Conservation (phyloP, 192 early-diverging fungal genomes). For the Coemansia sp. region DNA sequence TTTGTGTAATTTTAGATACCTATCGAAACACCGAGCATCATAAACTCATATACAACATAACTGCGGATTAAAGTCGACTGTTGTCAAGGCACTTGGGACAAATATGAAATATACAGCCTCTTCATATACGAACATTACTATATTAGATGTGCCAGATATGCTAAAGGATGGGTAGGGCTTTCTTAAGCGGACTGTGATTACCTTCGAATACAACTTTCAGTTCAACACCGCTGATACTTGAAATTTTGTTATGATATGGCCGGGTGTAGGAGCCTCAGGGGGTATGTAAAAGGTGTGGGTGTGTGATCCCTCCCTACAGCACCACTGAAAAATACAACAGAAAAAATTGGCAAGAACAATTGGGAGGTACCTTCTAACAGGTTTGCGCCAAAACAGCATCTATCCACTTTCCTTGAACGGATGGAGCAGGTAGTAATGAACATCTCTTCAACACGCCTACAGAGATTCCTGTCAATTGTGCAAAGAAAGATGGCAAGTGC, state of each 20-base stretch:
- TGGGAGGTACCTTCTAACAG: too few species aligned
- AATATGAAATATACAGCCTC: neutral
- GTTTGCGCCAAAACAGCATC: too few species aligned
- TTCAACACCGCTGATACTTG: neutral
- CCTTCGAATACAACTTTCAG: neutral
- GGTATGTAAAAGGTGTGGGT: too few species aligned
- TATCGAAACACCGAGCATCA: neutral
- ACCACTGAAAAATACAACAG: too few species aligned
- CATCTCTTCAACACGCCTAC: too few species aligned
- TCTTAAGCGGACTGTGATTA: neutral
- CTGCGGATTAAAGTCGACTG: neutral
- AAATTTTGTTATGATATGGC: too few species aligned
- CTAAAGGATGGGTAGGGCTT: neutral
- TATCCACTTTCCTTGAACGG: too few species aligned
- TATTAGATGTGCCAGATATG: neutral
- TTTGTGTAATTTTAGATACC: neutral
- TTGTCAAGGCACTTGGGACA: neutral
- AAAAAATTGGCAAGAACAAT: too few species aligned
- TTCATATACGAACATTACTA: neutral
- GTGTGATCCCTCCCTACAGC: too few species aligned
- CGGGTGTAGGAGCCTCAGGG: too few species aligned
- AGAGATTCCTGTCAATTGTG: too few species aligned
- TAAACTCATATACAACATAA: neutral
- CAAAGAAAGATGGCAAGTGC: slow-evolving; percentile 4
- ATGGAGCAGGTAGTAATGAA: too few species aligned